Conservation (phyloP, 1,284 basidiomycete species). For the Pyrrhoderma lamaoense region DNA sequence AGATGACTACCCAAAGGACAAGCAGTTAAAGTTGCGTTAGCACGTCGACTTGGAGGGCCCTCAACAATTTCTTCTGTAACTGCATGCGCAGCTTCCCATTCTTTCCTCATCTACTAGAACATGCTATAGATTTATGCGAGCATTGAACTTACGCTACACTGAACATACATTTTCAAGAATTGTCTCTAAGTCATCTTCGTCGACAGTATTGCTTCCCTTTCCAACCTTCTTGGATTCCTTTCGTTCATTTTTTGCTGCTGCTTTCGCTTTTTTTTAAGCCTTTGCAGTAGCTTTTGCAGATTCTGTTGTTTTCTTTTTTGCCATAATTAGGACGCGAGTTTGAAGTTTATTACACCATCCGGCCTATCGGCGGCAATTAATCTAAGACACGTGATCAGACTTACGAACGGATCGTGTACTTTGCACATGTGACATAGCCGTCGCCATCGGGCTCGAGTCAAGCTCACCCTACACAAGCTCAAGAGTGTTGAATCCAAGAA, state of each 20-base stretch:
- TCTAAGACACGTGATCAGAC: too few species aligned
- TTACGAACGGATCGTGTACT: too few species aligned
- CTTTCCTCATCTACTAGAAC: constrained; percentile 56
- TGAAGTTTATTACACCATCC: too few species aligned
- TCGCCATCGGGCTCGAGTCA: too few species aligned
- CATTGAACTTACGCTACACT: background rate
- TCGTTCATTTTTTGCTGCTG: constrained; percentile 58
- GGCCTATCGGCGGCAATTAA: too few species aligned
- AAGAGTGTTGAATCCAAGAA: too few species aligned
- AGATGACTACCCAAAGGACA: constrained; percentile 75
- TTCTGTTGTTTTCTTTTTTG: constrained; percentile 43
- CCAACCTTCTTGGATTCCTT: constrained; percentile 60
- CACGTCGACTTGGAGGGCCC: constrained; percentile 72
- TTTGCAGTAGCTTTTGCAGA: constrained; percentile 45
- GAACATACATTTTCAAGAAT: constrained; percentile 65
- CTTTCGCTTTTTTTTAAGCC: constrained; percentile 67
- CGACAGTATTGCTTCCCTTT: constrained; percentile 45
- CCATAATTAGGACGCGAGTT: constrained; percentile 25
- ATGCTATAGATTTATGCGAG: background rate
- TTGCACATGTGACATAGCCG: too few species aligned
- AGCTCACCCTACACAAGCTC: too few species aligned
- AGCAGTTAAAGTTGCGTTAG: constrained; percentile 73
- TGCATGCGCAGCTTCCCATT: constrained; percentile 68
- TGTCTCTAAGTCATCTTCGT: constrained; percentile 73
- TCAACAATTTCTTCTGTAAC: constrained; percentile 72